These are phyloP conservation scores for Rhizopogon hawkerae DNA, from an alignment of 1,284 basidiomycete genomes.

Conservation along the genomic window DNA sequence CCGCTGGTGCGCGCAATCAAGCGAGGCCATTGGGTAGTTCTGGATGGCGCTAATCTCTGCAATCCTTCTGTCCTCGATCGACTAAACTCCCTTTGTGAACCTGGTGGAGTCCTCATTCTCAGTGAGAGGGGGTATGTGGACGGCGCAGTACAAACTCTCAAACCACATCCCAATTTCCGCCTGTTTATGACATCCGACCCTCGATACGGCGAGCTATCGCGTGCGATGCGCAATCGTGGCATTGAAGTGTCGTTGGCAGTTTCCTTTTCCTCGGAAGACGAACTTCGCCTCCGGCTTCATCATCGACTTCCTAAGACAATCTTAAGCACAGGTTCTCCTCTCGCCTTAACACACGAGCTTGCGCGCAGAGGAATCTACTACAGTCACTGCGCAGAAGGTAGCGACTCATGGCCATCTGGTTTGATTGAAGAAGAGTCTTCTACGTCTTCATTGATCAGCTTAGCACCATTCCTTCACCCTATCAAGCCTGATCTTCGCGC, in stretches of 20 bases:
- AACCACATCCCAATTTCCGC: conserved; percentile 84
- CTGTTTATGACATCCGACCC: conserved; percentile 94
- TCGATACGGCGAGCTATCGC: conserved; percentile 85
- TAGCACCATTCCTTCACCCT: conserved; percentile 26
- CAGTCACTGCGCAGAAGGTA: background rate
- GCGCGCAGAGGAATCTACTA: conserved; percentile 21
- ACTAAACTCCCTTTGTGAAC: conserved; percentile 94
- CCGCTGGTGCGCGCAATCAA: conserved; percentile 87
- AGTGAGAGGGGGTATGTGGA: conserved; percentile 86
- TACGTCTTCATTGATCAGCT: conserved; percentile 34
- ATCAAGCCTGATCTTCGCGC: conserved; percentile 17
- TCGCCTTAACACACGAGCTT: conserved; percentile 20
- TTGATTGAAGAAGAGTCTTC: conserved; percentile 42
- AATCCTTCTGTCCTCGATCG: conserved; percentile 94
- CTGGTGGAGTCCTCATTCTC: conserved; percentile 71
- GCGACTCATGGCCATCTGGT: conserved; percentile 21
- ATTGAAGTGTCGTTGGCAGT: conserved; percentile 67
- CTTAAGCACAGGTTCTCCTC: conserved; percentile 7
- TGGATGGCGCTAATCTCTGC: conserved; percentile 94
- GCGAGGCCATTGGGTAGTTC: conserved; percentile 81
- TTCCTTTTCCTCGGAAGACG: conserved; percentile 37
- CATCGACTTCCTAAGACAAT: conserved; percentile 37
- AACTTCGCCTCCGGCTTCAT: conserved; percentile 37
- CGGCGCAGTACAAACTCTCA: conserved; percentile 67
- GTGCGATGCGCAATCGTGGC: conserved; percentile 98